Conservation (phyloP, 345 rosid species). For the Abelmoschus esculentus region DNA sequence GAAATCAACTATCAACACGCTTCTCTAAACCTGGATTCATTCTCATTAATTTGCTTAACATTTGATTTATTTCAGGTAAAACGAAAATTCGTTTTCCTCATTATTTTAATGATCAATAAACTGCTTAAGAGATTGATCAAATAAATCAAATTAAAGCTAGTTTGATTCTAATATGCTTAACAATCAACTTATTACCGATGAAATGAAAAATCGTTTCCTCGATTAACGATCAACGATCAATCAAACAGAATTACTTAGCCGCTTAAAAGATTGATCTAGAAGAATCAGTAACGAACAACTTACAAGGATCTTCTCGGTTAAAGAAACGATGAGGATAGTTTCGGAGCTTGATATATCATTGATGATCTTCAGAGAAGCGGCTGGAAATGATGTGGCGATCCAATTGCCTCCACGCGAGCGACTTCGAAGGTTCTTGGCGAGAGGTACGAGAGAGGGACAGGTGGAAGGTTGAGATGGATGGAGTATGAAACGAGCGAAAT, state of each 20-base stretch:
- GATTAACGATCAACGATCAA: not conserved
- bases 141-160: not conserved
- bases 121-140: too few species aligned
- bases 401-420: constrained; percentile 41
- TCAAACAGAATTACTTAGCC: not conserved
- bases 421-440: constrained; percentile 13
- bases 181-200: not conserved
- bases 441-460: constrained; percentile 34
- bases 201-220: not conserved
- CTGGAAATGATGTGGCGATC: constrained; percentile 49
- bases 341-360: constrained; percentile 23
- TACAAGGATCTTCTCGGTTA: constrained; percentile 46
- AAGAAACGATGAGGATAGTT: constrained; percentile 44
- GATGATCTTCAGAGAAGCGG: constrained; percentile 44
- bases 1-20: not conserved
- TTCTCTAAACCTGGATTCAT: not conserved
- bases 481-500: constrained; percentile 60
- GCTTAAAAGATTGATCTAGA: constrained; percentile 3
- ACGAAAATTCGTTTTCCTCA: not conserved
- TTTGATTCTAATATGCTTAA: not conserved
- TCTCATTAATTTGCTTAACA: not conserved
- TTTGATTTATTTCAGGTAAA: not conserved
- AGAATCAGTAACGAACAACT: constrained; percentile 22
- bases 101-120: not conserved
- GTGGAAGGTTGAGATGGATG: constrained; percentile 32